Conservation (phyloP, 2,329 filamentous ascomycete species). For the Calonectria crousiana region DNA sequence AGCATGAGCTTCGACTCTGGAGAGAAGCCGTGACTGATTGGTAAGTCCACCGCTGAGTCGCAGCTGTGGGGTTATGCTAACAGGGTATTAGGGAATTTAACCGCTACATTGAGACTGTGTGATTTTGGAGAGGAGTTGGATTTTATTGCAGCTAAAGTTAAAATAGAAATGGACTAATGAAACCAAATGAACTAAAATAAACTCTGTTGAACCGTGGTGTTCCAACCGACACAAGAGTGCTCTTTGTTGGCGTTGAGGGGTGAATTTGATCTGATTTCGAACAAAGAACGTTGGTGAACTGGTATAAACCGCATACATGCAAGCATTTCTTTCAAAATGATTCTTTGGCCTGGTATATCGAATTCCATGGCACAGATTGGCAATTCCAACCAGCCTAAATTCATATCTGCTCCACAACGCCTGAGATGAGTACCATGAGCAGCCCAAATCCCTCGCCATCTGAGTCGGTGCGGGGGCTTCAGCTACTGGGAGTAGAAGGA, state of each 20-base stretch:
- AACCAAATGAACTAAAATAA: background rate
- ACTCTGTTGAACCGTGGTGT: too few relatives aligned
- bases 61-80: background rate
- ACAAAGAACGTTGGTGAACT: background rate
- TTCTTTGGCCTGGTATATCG: background rate
- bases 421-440: background rate
- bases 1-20: slow-evolving; percentile 80
- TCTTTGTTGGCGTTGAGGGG: background rate
- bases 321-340: background rate
- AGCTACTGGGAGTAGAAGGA: background rate
- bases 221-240: background rate
- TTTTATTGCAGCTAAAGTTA: background rate
- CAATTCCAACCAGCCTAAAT: too few relatives aligned
- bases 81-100: slow-evolving; percentile 20
- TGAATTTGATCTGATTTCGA: background rate
- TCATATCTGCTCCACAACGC: background rate
- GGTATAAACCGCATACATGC: background rate
- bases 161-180: background rate
- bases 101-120: slow-evolving; percentile 27
- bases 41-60: slow-evolving; percentile 59
- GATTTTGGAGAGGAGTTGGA: background rate
- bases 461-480: background rate
- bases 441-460: background rate
- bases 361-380: too few relatives aligned
- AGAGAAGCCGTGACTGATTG: slow-evolving; percentile 83